Evolutionary conservation across 2,329 filamentous ascomycete species (phyloP), one percentile per base, ranked within the genome.

Genomic region (Anthostomella pinea): DNA sequence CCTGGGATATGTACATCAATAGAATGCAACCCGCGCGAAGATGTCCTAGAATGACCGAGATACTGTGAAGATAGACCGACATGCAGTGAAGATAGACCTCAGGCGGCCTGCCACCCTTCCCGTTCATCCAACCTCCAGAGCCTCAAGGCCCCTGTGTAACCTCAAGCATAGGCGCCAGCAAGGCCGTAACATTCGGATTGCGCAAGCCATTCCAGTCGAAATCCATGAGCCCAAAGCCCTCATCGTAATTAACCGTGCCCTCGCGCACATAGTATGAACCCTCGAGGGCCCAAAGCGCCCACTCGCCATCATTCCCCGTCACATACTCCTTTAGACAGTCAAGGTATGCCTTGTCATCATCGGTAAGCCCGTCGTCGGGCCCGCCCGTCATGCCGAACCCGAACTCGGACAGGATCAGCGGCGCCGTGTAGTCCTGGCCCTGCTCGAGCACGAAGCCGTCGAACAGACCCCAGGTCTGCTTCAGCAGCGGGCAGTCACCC

Each of bases 321-420:
- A 80, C 67, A 38, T 77, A 77, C 8, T 63, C 66, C 5, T 67
- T 60, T 22, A 81, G 50, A 46, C 77, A 81, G 8, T 60, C 58
- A 29, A 77, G 63, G 50, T 79, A 80, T 1, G 51, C 53, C 34
- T 62, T 51, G 29, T 75, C 72, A 27, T 65, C 63, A 21, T 68
- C 60, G 25, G 52, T 61, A 11, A 74, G 51, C 1, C 70, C 71
- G 21, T 62, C 54, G 35, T 60, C 46, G 4, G 54, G 46, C 3
- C 69, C 69, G 11, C 68, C 68, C 14, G 56, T 54, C 60, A 69
- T 68, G 38, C 66, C 69, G 29, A 73, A 75, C 19, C 77, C 77
- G 46, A 81, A 81, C 62, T 81, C 77, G 37, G 71, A 74, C 27
- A 81, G 55, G 31, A 77, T 65, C n/a, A 80, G 57, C 3, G 77